Evolutionary conservation across 2,329 filamentous ascomycete species (phyloP), one percentile per base, ranked within the genome.

Genomic region (Botrytis fragariae): DNA sequence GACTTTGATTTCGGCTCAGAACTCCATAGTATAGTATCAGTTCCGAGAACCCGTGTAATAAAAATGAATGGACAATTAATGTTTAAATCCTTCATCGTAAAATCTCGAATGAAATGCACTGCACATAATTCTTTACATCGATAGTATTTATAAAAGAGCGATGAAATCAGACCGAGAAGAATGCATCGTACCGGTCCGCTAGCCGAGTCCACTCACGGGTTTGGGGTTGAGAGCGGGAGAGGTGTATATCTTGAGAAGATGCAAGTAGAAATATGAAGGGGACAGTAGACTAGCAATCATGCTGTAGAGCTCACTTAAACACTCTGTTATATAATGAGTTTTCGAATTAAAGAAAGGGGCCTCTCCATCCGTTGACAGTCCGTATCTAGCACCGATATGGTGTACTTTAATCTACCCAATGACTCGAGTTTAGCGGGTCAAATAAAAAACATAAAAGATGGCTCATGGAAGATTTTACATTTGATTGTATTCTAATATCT

Each of bases 371-470:
- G 7, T 57, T n/a, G n/a, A 57, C 0, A 32, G n/a, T 57, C n/a
- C 9, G 5, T 18, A 29, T 18, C 4, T 16, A 8, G n/a, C 7
- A 61, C 59, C 5, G 1, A 8, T 5, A 39, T 18, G 3, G 22
- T 14, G 35, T 7, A 2, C 35, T 61, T 16, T 2, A 2, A n/a
- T 3, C 14, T 7, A 60, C 22, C 5, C 18, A 10, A 3, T 35
- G 20, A 0, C 29, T 22, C 2, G 45, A 48, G 2, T 8, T 2
- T 20, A 2, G 20, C 1, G 20, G 18, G 22, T 29, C 0, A 35
- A 59, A 59, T 1, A 10, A 57, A 57, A 59, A 16, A 9, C 7
- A 57, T 9, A 18, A 14, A 57, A 18, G 14, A 14, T 6, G 14
- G 22, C 12, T 39, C 7, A 16, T 39, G 9, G 10, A 61, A 18